A percentile compares a stretch with the other conserved stretches of the same genome.
Evolutionary conservation across 371 early-diverging fungal genomes (phyloP).

Genomic region (Mucor piriformis): DNA sequence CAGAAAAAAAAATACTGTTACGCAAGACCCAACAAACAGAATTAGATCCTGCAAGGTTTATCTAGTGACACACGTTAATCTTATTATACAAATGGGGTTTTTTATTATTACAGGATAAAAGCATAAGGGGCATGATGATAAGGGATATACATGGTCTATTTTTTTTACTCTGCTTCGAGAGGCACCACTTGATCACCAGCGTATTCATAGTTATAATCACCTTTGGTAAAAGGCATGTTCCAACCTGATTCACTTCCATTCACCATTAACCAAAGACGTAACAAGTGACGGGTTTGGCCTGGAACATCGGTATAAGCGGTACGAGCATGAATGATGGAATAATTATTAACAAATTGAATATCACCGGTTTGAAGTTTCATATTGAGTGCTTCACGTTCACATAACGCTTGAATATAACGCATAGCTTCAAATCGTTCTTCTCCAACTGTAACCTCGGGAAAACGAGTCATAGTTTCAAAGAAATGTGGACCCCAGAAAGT

Average conservation of each 20-base stretch:
- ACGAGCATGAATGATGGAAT: slow-evolving; percentile 50
- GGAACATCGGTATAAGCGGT: slow-evolving; percentile 39
- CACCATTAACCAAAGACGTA: slow-evolving; percentile 47
- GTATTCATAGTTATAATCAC: slow-evolving; percentile 34
- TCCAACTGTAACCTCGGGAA: slow-evolving; percentile 33
- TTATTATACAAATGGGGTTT: not conserved
- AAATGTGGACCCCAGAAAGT: slow-evolving; percentile 55
- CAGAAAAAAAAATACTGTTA: too few species aligned
- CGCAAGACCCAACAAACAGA: too few species aligned
- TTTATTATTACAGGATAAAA: not conserved
- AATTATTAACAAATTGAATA: slow-evolving; percentile 49
- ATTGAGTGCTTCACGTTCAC: slow-evolving; percentile 43
- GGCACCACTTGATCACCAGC: slow-evolving; percentile 31
- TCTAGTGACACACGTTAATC: not conserved
- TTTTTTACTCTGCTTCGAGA: slow-evolving; percentile 42
- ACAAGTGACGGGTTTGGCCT: slow-evolving; percentile 36
- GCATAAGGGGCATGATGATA: too few species aligned
- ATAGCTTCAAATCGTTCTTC: slow-evolving; percentile 43
- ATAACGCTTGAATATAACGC: slow-evolving; percentile 42
- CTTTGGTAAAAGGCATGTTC: slow-evolving; percentile 41
- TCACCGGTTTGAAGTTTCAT: slow-evolving; percentile 48
- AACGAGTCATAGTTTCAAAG: slow-evolving; percentile 45
- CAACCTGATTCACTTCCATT: slow-evolving; percentile 37
- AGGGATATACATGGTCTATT: too few species aligned
- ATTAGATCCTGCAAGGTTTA: too few species aligned